Base-by-base conservation (phyloP, 352 stramenopile genomes). In the Albugo candida region DNA sequence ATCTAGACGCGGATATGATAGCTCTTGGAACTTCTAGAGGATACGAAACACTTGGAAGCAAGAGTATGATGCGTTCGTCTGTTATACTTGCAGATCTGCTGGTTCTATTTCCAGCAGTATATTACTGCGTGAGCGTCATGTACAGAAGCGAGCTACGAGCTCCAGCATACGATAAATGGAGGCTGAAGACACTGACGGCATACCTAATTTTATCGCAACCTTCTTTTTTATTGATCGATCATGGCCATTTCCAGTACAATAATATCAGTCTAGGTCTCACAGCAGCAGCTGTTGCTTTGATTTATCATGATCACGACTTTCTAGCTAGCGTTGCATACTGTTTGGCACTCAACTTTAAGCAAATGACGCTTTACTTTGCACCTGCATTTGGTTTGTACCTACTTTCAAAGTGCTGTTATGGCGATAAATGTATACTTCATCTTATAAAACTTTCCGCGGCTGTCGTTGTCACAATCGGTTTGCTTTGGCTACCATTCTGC, bases 171-270 rank as follows among this genome's bases (percentile, higher is more conserved):
- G 24, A 31, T 10, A 31, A 31, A 8, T 31, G 24, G 24, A 3
- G 24, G 8, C 47, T 47, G 13, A 56, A 64, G 45, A 63, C 76
- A 45, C 79, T 69, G 71, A 70, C 70, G 12, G 65, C 63, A 31
- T 19, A 77, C 52, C 47, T 84, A n/a, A 53, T 86, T 41, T 62
- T 94, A 12, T 62, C 93, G 19, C 70, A 93, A 54, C 94, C 94
- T 1, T 62, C 78, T 12, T 50, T 97, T 4, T 52, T 98, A 45
- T 67, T 98, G 11, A 95, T 99, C 53, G 94, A 98, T 60, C 93
- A 99, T 58, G 93, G 94, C n/a, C 95, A 99, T 62, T 99, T 98
- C 62, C 94, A 92, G 82, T 99, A 99, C 70, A 98, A 98, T 60
- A 95, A 92, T 47, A 81, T 98, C 1, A 94, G 84, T n/a, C 59